Conservation (phyloP, 2,329 filamentous ascomycete genomes). For the Alternaria brassicicola region DNA sequence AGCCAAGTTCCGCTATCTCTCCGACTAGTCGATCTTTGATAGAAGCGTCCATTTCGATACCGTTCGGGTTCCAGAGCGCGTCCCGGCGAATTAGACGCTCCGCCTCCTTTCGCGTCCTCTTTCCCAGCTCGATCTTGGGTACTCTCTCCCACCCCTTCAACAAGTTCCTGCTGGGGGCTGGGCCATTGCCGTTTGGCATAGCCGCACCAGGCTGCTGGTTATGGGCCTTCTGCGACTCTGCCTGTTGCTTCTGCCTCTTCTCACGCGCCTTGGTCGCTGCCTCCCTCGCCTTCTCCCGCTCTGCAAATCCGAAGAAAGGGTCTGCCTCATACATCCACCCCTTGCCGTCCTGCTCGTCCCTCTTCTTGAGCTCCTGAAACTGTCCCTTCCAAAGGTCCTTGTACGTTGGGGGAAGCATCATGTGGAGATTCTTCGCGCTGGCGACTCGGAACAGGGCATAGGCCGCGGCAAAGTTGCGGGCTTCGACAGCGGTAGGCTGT, state of each 20-base stretch:
- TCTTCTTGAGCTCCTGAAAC: slow-evolving; percentile 80
- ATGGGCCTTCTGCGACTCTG: slow-evolving; percentile 67
- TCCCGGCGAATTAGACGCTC: slow-evolving; percentile 79
- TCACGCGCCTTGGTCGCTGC: slow-evolving; percentile 79
- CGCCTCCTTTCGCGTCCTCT: slow-evolving; percentile 75
- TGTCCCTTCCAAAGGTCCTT: slow-evolving; percentile 87
- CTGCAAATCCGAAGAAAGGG: slow-evolving; percentile 80
- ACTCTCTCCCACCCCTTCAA: slow-evolving; percentile 82
- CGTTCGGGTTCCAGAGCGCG: slow-evolving; percentile 86
- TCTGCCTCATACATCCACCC: slow-evolving; percentile 96
- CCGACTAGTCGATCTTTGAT: slow-evolving; percentile 68
- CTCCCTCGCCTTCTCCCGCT: slow-evolving; percentile 78
- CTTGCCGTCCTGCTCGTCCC: slow-evolving; percentile 76
- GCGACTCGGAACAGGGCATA: slow-evolving; percentile 91
- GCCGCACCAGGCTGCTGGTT: slow-evolving; percentile 50
- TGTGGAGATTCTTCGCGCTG: slow-evolving; percentile 95
- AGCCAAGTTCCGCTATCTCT: slow-evolving; percentile 79
- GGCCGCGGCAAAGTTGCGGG: slow-evolving; percentile 89
- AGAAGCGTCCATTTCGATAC: slow-evolving; percentile 65
- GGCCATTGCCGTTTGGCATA: slow-evolving; percentile 34
- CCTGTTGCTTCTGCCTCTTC: slow-evolving; percentile 63
- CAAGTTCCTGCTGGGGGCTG: slow-evolving; percentile 46
- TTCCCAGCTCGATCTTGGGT: slow-evolving; percentile 92
- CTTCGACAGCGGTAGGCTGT: slow-evolving; percentile 83
- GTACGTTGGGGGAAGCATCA: slow-evolving; percentile 90